These are phyloP conservation scores for Fusarium lyarnte DNA, from an alignment of 2,329 filamentous ascomycete species.

Conservation along the genomic window DNA sequence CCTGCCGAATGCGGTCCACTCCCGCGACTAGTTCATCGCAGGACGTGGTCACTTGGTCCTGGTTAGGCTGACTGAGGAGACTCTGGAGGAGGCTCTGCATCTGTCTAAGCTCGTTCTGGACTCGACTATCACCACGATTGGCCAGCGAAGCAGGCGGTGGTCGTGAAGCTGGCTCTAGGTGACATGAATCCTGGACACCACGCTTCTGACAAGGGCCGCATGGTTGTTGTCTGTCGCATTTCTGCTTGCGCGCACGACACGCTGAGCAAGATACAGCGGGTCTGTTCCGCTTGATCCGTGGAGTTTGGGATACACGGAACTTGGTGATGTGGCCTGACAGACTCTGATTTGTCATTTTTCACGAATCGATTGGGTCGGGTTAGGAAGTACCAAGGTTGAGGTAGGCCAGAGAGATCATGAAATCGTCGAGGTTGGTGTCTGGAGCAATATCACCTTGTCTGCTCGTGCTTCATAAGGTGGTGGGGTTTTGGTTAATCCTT, in stretches of 20 bases:
- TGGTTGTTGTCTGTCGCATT: conserved; percentile 18
- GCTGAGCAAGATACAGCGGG: conserved; percentile 1
- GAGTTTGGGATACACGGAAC: background rate
- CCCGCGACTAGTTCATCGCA: background rate
- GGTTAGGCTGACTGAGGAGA: background rate
- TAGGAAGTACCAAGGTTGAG: accelerated
- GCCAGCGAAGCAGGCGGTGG: accelerated
- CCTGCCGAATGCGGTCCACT: background rate
- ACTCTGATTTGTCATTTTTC: background rate
- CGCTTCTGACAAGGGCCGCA: conserved; percentile 6
- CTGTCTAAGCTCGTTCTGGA: conserved; percentile 13
- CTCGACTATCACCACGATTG: background rate
- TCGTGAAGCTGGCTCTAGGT: background rate
- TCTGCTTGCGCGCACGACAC: conserved; percentile 14
- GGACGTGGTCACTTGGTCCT: background rate
- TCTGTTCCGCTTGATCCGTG: conserved; percentile 3
- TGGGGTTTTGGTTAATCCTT: background rate
- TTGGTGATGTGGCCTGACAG: background rate
- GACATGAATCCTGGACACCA: background rate
- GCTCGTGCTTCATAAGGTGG: background rate
- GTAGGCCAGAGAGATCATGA: background rate
- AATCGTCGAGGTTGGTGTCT: background rate
- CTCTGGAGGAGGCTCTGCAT: conserved; percentile 7
- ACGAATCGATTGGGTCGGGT: accelerated
- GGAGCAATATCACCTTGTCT: no score